Conservation (phyloP, 345 rosid species). For the Passiflora organensis region DNA sequence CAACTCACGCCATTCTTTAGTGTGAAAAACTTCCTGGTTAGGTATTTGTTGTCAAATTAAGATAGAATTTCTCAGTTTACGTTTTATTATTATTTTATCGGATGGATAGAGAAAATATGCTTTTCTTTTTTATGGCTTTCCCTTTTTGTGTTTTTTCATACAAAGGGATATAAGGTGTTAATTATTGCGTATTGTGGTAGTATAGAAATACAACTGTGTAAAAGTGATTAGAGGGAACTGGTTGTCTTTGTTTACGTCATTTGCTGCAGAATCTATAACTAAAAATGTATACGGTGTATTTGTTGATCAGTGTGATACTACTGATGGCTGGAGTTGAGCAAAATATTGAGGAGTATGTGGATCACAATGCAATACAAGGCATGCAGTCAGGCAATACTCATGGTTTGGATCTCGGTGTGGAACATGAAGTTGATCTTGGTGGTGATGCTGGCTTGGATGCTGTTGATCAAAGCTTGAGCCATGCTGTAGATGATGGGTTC, state of each 20-base stretch:
- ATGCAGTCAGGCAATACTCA: neutral
- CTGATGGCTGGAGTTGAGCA: constrained; percentile 21
- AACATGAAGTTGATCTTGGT: neutral
- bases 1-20: too few species aligned
- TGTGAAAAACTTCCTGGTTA: too few species aligned
- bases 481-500: constrained; percentile 4
- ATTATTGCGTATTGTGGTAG: too few species aligned
- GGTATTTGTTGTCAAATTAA: too few species aligned
- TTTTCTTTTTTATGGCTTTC: constrained; percentile 14
- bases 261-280: too few species aligned
- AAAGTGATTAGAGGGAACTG: neutral
- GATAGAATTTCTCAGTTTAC: too few species aligned
- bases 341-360: constrained; percentile 14
- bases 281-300: neutral
- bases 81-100: too few species aligned
- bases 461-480: too few species aligned
- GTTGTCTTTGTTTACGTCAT: neutral
- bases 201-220: too few species aligned
- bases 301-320: constrained; percentile 12
- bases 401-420: neutral
- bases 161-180: too few species aligned
- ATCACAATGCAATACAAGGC: neutral
- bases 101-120: too few species aligned
- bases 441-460: constrained; percentile 5
- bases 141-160: too few species aligned